Evolutionary conservation across 257 asterid genomes (phyloP), one percentile per base, ranked within the genome.

Genomic region (Scutellaria baicalensis): DNA sequence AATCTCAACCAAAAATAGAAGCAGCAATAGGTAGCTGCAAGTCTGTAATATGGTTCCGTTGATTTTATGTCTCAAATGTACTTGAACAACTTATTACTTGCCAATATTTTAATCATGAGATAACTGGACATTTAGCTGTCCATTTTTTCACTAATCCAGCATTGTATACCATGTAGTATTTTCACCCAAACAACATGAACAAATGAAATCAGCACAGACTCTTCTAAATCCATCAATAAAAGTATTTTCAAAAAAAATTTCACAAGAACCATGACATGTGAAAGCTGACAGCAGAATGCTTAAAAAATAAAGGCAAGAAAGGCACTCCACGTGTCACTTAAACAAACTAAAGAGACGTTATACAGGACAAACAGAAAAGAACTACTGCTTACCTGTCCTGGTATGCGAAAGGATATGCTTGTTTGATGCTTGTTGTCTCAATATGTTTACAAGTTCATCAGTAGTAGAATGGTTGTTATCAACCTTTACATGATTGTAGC

Each of bases 361-460:
- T 18, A 49, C 35, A 58, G 11, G 68, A 20, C 21, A 23, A 52
- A 69, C 23, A 33, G 61, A 27, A 62, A 63, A 38, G 14, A 43
- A 61, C 45, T 68, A 23, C 31, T 40, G 8, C 59, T 59, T 81
- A 82, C 86, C 82, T 66, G 54, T 66, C 43, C 62, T 42, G 48
- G 61, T 71, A 84, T 75, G 78, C 6, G 80, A 74, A 80, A 59
- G 78, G 20, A 68, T 59, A 73, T 74, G 83, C 68, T 72, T 59
- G 50, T 47, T 54, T 65, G 83, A 72, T 45, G 86, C 90, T 82
- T 87, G 92, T 69, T 81, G 90, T 79, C 95, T 87, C 80, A 89
- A 84, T 67, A 87, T 70, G 56, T 81, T 88, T 61, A 87, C 77
- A 78, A 89, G 94, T 78, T 87, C 96, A 55, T 75, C 70, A 21